Conservation (phyloP, 371 early-diverging fungal genomes). For the Parasitella parasitica region DNA sequence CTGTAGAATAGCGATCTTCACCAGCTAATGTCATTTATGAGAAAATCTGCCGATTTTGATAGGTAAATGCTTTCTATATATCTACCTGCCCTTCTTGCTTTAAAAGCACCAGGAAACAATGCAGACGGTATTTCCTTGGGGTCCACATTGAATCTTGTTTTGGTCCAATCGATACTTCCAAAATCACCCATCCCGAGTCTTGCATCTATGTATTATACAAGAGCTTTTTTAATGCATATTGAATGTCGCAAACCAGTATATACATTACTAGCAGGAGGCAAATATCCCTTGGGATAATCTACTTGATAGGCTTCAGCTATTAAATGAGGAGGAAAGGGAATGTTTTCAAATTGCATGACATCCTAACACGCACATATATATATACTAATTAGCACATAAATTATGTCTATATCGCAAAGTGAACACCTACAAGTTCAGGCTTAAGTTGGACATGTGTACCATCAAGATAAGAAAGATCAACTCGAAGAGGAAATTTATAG, state of each 20-base stretch:
- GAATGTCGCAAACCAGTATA: neutral
- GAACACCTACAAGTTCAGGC: constrained; percentile 26
- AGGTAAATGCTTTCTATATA: neutral
- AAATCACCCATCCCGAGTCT: constrained; percentile 33
- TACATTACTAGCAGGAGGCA: constrained; percentile 26
- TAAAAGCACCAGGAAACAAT: neutral
- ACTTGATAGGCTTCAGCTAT: constrained; percentile 29
- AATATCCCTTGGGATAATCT: constrained; percentile 19
- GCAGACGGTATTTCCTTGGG: neutral
- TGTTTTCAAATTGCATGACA: constrained; percentile 20
- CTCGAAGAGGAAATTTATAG: constrained; percentile 5
- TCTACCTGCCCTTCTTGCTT: neutral
- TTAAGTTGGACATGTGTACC: constrained; percentile 28
- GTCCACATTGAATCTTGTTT: constrained; percentile 3
- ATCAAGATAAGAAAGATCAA: constrained; percentile 28
- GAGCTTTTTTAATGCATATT: neutral
- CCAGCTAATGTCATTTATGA: constrained; percentile 9
- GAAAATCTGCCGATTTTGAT: neutral
- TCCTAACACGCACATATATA: no score
- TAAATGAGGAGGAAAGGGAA: constrained; percentile 20
- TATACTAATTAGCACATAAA: no score
- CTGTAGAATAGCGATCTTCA: constrained; percentile 28
- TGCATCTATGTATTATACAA: constrained; percentile 23
- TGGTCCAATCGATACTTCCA: constrained; percentile 25
- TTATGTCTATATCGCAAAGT: no score